Evolutionary conservation across 768 basidiomycete genomes (phyloP), one percentile per base, ranked within the genome.

Genomic region (Boletus insuetus): DNA sequence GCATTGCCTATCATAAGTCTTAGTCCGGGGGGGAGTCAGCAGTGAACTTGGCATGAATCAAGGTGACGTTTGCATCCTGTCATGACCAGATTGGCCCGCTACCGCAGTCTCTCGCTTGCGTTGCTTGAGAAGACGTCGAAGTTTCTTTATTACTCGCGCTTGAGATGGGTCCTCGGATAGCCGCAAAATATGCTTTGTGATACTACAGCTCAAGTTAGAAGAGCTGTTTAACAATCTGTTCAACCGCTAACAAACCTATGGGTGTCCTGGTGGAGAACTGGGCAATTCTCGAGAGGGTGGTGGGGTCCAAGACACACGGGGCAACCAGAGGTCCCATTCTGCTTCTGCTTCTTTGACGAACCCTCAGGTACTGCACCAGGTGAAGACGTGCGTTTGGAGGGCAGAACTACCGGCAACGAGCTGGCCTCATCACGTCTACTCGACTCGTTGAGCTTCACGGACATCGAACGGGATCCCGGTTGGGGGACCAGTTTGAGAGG

Each of bases 231-330:
- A 31, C 20, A 29, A 9, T 29, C 35, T 14, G 46, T 35, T 50
- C 17, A 29, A 39, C 29, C 39, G 54, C 50, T 37, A n/a, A 52
- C 63, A 43, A 58, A 87, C 87, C 81, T 85, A 52, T 74, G 69
- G 1, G 81, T 72, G 2, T 86, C 88, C 49, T 74, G 73, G 7
- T 55, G 56, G 3, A 86, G 76, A 22, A 81, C 63, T 16, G 85
- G 80, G 63, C 89, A 91, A 26, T 78, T 74, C 63, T 80, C 76
- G 11, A 81, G 58, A 20, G 74, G 55, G 66, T 86, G 85, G 39
- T 70, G 66, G 39, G 78, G 71, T 4, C 69, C 57, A 29, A 58
- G 60, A 41, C 88, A 89, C 39, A 87, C 71, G 4, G 69, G 63
- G 57, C 87, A 89, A 20, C 58, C 22, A 24, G 50, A 38, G 6